Evolutionary conservation across 108 stramenopile genomes (phyloP).

Genomic region (Aurantiochytrium sp.): DNA sequence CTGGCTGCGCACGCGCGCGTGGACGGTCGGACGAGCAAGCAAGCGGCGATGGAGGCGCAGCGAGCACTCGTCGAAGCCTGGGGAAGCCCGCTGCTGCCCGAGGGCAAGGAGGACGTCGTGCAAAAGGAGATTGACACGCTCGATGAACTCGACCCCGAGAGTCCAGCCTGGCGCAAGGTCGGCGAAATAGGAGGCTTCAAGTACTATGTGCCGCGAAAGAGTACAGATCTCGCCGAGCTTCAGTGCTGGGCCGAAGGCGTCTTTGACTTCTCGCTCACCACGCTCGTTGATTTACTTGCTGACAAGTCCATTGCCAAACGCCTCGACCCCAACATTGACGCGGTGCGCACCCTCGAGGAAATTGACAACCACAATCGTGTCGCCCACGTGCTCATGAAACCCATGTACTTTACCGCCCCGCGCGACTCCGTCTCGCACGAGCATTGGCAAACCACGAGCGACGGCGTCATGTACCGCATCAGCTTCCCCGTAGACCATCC

Average conservation of each 20-base stretch:
- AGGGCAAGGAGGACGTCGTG: neutral
- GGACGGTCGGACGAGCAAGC: too few species aligned
- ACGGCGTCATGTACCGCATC: neutral
- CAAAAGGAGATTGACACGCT: neutral
- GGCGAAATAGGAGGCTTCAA: neutral
- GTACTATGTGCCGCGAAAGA: neutral
- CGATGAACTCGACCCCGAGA: neutral
- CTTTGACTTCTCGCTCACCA: neutral
- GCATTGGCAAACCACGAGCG: neutral
- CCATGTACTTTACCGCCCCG: slow-evolving; percentile 12
- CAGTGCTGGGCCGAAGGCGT: neutral
- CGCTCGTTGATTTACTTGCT: neutral
- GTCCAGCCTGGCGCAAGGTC: neutral
- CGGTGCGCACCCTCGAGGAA: neutral
- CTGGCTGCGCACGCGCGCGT: too few species aligned
- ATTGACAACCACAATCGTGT: neutral
- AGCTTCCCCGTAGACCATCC: neutral
- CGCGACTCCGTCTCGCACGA: neutral
- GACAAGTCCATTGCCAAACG: neutral
- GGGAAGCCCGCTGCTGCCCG: neutral
- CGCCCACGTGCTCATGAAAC: neutral
- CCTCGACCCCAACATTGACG: neutral
- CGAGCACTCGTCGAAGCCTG: neutral
- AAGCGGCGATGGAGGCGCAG: neutral
- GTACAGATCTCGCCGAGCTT: neutral